Evolutionary conservation across 345 rosid genomes (phyloP), one percentile per base, ranked within the genome.

Genomic region (Leavenworthia alabamica): DNA sequence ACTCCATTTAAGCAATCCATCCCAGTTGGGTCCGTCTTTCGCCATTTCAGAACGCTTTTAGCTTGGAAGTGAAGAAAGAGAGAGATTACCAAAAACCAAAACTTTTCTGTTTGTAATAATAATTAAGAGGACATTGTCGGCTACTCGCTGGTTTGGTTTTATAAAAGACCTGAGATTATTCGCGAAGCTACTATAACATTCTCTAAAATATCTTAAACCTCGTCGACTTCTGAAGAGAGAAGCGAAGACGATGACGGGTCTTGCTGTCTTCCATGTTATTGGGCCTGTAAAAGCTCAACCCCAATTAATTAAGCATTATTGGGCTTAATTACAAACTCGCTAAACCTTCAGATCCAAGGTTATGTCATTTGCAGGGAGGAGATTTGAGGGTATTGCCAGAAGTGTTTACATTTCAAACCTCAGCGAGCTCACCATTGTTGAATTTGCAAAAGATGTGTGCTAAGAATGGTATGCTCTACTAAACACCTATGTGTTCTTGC

Each of bases 351-450:
- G 5, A 22, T 7, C 15, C 28, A n/a, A n/a, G 54, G 67, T 42
- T 59, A 27, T 1, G 24, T 54, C 56, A 24, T 77, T 64, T 77
- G 51, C 86, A 90, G 97, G 96, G 96, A 66, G 96, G 94, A 65
- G 94, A 88, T 71, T 78, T 90, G 78, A 81, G 97, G n/a, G 68
- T 86, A 76, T 76, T 90, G 97, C 66, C 96, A 86, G 75, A 90
- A 90, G 77, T 90, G 97, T 68, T 81, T 88, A 47, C 86, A 76
- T 61, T 77, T 62, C 73, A 90, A 90, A 69, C 96, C 97, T 68
- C 91, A 96, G 1, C 89, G 97, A 62, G 94, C 97, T 10, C 97
- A 90, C 72, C 97, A 90, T 65, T 90, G 96, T 27, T 91, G 97
- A 52, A 80, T 88, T 72, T 90, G 97, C 78, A 86, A 77, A 81